phyloP scores from a whole-genome alignment of 2,329 filamentous ascomycete genomes.

The Colletotrichum filicis region DNA sequence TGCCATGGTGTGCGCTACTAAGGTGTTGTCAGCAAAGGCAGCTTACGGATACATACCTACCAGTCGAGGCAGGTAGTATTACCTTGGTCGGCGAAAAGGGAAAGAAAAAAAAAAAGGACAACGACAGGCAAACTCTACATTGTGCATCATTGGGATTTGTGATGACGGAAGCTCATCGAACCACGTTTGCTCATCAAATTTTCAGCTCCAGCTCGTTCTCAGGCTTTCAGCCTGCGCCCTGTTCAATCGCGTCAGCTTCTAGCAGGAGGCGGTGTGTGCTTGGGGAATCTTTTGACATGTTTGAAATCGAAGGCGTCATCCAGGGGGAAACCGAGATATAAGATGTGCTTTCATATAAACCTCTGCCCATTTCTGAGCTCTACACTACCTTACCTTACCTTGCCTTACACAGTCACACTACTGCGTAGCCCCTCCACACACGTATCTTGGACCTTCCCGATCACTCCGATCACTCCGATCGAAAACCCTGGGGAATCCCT shows the following conservation, averaged over 20 bases:
- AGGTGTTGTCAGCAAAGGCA: neutral
- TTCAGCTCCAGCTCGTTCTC: conserved; percentile 10
- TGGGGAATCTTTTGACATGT: neutral
- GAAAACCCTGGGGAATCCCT: neutral
- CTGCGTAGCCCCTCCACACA: neutral
- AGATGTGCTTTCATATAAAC: conserved; percentile 8
- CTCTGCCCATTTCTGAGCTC: no score
- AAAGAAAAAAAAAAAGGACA: neutral
- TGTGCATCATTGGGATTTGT: conserved; percentile 30
- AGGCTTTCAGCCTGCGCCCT: neutral
- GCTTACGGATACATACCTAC: neutral
- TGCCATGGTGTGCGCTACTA: neutral
- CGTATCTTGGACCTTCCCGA: conserved; percentile 10
- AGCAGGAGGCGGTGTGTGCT: conserved; percentile 5
- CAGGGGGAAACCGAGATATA: conserved; percentile 14
- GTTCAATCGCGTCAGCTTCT: neutral
- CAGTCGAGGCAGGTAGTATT: neutral
- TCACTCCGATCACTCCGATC: conserved; percentile 18
- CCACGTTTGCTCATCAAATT: conserved; percentile 20
- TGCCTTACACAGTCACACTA: no score
- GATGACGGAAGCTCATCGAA: conserved; percentile 35
- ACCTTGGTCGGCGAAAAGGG: neutral
- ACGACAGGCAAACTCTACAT: conserved; percentile 12
- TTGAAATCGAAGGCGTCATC: conserved; percentile 30
- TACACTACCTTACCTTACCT: no score